Base-by-base conservation (phyloP, 768 basidiomycete genomes). In the Sporobolomyces phaffii region DNA sequence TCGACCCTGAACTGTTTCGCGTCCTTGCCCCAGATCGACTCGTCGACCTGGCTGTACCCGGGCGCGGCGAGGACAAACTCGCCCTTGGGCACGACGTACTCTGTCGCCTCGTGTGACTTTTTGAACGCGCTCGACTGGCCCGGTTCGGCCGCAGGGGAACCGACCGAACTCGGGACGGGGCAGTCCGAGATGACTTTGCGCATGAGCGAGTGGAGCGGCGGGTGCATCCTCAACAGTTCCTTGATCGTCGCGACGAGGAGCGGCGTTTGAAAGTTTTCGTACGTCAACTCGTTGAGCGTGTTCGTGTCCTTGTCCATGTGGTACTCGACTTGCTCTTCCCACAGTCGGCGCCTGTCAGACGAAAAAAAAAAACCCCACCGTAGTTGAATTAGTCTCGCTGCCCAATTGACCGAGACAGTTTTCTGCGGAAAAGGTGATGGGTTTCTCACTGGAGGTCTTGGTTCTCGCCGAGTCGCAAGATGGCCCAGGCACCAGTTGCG, bases 171-270 rank as follows among this genome's bases (percentile, higher is more conserved):
- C 0, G 94, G 94, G 28, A 99, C 84, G 50, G 84, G 81, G 69
- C 93, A 87, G 76, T 91, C 88, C 31, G 86, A 83, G 51, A 91
- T 85, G 73, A 97, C 92, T 69, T 89, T 86, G 70, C 94, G 91
- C 85, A 93, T 86, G 79, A 93, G 88, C 68, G 86, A 90, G 83
- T 98, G 94, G 75, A 98, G 90, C 1, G 94, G 94, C 24, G 94
- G 91, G 79, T 98, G 94, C 69, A 91, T 77, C 69, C 91, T 88
- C 50, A 94, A 85, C 0, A 90, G 93, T 79, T 98, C 94, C 51
- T 93, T 90, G 76, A 98, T 91, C 75, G 89, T 83, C 3, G 90
- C 82, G 77, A 93, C 89, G 75, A 98, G 81, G 60, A 96, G 70
- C 18, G 91, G 90, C 29, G 96, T 84, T 73, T 87, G 87, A 58